Evolutionary conservation across 2,329 filamentous ascomycete species (phyloP), one percentile per base, ranked within the genome.

Genomic region (Colletotrichum salicis): DNA sequence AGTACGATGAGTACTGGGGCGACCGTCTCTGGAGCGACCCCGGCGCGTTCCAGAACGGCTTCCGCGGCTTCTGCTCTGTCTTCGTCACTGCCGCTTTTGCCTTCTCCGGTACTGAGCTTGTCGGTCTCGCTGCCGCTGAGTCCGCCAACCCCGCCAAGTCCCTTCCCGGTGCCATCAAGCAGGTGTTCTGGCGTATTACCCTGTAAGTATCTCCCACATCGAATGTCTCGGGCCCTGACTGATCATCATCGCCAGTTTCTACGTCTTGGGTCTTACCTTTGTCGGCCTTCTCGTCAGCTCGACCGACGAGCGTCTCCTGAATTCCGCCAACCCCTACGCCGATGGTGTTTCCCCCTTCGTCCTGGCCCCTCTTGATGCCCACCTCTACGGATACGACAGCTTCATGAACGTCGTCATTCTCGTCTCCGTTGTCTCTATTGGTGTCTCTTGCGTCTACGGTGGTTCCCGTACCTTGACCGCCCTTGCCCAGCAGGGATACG

Each of bases 111-210:
- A 92, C 91, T 1, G 91, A 93, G 78, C 82, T 92, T 5, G 91
- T 93, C 57, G 92, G 91, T 77, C 86, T 94, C 10, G 91, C 91
- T 5, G 92, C 92, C 4, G 92, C 91, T 13, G 92, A 94, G 81
- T 89, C 91, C 0, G 81, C 79, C 4, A 92, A 93, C 77, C 92
- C 92, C 1, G 87, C 89, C 73, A 90, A 93, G 79, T 89, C 91
- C 0, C 86, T 97, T 0, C 94, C 94, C 0, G 91, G 90, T 27
- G 94, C 94, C 2, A 90, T 95, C 77, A 96, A 95, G 84, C 93
- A 96, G 81, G 92, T 87, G 37, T 87, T 86, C 75, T 86, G 85
- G 85, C 84, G 85, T 78, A 85, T 87, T 74, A 84, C 84, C n/a
- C 78, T 86, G 73, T 79, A 33, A 58, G 69, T 52, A n/a, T 4